Conservation (phyloP, 176 grass and related monocot species). For the Thalia dealbata region DNA sequence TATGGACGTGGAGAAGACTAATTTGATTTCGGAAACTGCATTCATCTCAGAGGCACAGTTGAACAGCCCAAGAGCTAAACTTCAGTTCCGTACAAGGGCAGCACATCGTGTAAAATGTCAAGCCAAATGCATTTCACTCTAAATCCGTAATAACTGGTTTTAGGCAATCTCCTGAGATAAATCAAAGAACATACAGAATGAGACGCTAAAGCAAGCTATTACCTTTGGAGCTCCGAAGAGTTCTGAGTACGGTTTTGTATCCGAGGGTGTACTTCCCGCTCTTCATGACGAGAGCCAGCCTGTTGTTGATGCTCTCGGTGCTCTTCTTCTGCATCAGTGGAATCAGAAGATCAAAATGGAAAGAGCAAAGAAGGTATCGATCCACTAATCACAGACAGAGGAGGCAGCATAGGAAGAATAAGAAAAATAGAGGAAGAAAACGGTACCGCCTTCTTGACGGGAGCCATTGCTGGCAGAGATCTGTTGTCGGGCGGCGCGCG, state of each 20-base stretch:
- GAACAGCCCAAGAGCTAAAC: slow-evolving; percentile 47
- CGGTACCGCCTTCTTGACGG: slow-evolving; percentile 78
- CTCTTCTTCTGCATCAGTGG: slow-evolving; percentile 76
- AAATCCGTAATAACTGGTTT: background rate
- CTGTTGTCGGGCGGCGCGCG: background rate
- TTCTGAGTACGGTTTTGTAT: slow-evolving; percentile 93
- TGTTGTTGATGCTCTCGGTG: slow-evolving; percentile 89
- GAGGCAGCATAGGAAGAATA: background rate
- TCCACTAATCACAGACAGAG: too few species aligned
- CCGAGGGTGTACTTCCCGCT: slow-evolving; percentile 94
- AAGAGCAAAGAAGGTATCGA: background rate
- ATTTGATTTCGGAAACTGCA: slow-evolving; percentile 28
- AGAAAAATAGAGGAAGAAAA: background rate
- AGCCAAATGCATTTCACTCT: background rate
- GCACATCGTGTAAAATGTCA: background rate
- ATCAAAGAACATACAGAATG: background rate
- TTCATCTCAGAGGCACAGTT: slow-evolving; percentile 56
- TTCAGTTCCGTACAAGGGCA: slow-evolving; percentile 37
- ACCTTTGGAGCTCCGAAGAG: slow-evolving; percentile 93
- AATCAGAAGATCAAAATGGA: background rate
- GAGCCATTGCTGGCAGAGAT: slow-evolving; percentile 53
- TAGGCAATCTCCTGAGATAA: background rate
- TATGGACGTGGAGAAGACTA: too few species aligned
- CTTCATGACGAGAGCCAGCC: slow-evolving; percentile 97
- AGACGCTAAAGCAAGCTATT: background rate